Base-by-base conservation (phyloP, 2,329 filamentous ascomycete genomes). In the Mariannaea sp. region DNA sequence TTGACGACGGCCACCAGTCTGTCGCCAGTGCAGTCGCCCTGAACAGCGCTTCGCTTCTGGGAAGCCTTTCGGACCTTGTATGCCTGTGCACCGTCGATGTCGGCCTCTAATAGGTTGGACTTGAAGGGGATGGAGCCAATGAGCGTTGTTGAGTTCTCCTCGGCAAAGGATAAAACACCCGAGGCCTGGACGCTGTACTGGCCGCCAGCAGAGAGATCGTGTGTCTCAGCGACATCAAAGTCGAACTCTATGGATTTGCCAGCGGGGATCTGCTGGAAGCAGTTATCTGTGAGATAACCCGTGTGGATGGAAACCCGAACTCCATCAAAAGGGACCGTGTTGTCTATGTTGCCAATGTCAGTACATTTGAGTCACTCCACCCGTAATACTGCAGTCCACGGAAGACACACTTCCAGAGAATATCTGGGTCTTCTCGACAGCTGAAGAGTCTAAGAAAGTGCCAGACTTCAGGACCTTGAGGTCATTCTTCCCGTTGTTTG, bases 21-120 rank as follows among this genome's bases (percentile, higher is more conserved):
- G 43, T 71, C 68, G 36, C 80, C 77, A 5, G 77, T 79, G 71
- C 84, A 87, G 68, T 81, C 80, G 22, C 73, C 74, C 58, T 81
- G 75, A 3, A 83, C 67, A 3, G 70, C 70, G 14, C 78, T 78
- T 42, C 84, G 83, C 70, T 82, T 82, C 35, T 70, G 64, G 55
- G 81, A 79, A 10, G 77, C 71, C 12, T 76, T 74, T 58, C 77
- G 73, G 41, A 78, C 75, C 29, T 76, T 73, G 39, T 76, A 75
- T 8, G 86, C 85, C 42, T 78, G 67, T 9, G 71, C 71, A 14
- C 80, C 84, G 57, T 88, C 79, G 35, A 89, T 75, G 5, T 76
- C 70, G 55, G 86, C 74, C 45, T 75, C 76, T 41, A 88, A 70
- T 13, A 76, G 74, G 71, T 88, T 88, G 65, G 81, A 84, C 46